Base-by-base conservation (phyloP, 805 yeast genomes). In the Sugiyamaella americana region DNA sequence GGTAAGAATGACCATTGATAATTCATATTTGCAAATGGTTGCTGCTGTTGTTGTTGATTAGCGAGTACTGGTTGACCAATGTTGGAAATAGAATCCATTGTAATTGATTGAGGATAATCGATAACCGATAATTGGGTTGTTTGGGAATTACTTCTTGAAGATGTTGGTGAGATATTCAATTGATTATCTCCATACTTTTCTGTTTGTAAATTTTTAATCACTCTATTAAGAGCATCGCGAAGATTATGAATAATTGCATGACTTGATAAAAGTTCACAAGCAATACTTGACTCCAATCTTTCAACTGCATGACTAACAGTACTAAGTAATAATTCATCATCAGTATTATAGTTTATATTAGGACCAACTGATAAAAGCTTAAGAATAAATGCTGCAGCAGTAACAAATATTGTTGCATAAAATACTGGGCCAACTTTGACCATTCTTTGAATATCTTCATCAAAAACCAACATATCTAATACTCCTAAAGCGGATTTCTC, bases 371-470 rank as follows among this genome's bases (percentile, higher is more conserved):
- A 45, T n/a, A 54, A 41, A 19, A 54, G 48, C 43, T 52, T 54
- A 23, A 54, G 46, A 18, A 54, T 44, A 34, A 48, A 50, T 11
- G 58, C 58, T 4, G 53, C 46, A 3, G 58, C 58, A 1, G 58
- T 54, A n/a, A 54, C 52, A 29, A 54, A 52, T 16, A 54, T 52
- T 4, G 58, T 54, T 21, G 56, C 54, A 37, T 54, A 52, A 38
- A 54, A 54, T 20, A 54, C 56, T 4, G 58, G 58, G 10, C 54
- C 58, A 11, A 46, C 48, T 5, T 46, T 23, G 8, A 54, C 44
- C 29, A 54, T 46, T 23, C 58, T 49, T 42, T 53, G 52, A 20
- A 48, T 50, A 37, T 54, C 58, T 11, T 43, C 43, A 29, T 54
- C 58, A 21, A 43, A 49, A 10, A 54, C 40, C 16, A 54, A 48